Evolutionary conservation across 2,329 filamentous ascomycete species (phyloP).

Genomic region (Apiospora marii): DNA sequence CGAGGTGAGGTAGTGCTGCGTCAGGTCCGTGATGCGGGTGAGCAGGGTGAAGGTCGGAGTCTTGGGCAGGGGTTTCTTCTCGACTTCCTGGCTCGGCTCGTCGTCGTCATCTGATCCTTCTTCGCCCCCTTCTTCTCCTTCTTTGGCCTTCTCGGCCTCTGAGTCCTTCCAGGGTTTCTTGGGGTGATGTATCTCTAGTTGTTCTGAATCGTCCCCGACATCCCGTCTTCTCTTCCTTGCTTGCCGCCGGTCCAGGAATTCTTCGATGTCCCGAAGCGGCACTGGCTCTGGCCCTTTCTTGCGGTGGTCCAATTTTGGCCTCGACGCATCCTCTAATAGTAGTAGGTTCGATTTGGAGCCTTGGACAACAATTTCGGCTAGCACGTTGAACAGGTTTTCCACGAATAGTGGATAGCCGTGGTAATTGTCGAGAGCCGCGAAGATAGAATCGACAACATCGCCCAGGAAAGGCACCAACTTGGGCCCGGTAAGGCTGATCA

Average conservation of each 20-base stretch:
- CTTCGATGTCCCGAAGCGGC: conserved; percentile 55
- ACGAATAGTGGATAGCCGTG: conserved; percentile 91
- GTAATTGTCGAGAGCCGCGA: conserved; percentile 91
- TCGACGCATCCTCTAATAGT: conserved; percentile 52
- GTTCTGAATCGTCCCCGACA: conserved; percentile 42
- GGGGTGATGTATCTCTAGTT: conserved; percentile 41
- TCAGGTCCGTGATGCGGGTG: conserved; percentile 80
- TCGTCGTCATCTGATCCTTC: conserved; percentile 48
- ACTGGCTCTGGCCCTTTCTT: conserved; percentile 45
- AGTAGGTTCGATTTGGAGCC: conserved; percentile 68
- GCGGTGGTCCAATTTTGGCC: conserved; percentile 49
- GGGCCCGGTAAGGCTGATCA: conserved; percentile 87
- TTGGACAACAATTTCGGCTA: conserved; percentile 85
- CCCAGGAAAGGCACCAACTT: conserved; percentile 86
- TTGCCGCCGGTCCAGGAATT: conserved; percentile 70
- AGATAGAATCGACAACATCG: conserved; percentile 89
- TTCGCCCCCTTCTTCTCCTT: conserved; percentile 35
- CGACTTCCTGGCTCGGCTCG: conserved; percentile 42
- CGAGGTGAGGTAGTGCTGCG: conserved; percentile 90
- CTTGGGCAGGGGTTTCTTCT: conserved; percentile 68
- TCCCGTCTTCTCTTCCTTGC: conserved; percentile 48
- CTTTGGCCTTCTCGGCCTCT: conserved; percentile 35
- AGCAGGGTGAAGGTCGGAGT: conserved; percentile 84
- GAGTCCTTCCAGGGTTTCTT: conserved; percentile 45
- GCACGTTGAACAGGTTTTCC: conserved; percentile 82